Conservation (phyloP, 2,329 filamentous ascomycete genomes). For the Fusarium pseudoanthophilum region DNA sequence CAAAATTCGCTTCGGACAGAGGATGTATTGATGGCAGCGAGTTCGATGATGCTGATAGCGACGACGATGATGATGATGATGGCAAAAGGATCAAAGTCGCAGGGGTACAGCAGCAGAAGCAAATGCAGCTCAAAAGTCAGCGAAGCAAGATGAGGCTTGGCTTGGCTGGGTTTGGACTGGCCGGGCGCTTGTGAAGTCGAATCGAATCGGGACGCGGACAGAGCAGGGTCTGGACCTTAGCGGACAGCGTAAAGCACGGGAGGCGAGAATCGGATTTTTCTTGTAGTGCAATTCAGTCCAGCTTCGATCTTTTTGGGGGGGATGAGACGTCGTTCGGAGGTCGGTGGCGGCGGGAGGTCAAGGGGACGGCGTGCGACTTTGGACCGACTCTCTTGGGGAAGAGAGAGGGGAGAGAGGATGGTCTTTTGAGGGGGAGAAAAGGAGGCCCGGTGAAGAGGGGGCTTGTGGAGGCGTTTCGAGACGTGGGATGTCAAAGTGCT, state of each 20-base stretch:
- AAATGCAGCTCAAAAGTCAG: constrained; percentile 36
- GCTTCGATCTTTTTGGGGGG: neutral
- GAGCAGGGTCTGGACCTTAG: constrained; percentile 40
- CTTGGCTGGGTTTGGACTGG: constrained; percentile 20
- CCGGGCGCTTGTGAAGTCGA: constrained; percentile 34
- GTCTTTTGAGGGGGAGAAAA: constrained; percentile 35
- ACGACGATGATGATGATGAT: constrained; percentile 21
- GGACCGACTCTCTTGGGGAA: constrained; percentile 22
- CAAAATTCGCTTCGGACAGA: neutral
- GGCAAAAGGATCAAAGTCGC: constrained; percentile 17
- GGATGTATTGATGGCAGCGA: neutral
- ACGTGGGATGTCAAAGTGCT: constrained; percentile 33
- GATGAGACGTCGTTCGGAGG: constrained; percentile 27
- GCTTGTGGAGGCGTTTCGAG: constrained; percentile 37
- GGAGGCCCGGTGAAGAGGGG: constrained; percentile 24
- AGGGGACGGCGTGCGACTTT: constrained; percentile 26
- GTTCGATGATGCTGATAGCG: neutral
- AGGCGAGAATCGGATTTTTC: constrained; percentile 38
- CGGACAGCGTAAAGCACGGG: constrained; percentile 38
- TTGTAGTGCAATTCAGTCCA: constrained; percentile 22
- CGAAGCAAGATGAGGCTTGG: constrained; percentile 36
- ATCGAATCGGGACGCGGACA: constrained; percentile 37
- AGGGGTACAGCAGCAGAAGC: constrained; percentile 26
- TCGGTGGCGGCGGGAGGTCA: constrained; percentile 32
- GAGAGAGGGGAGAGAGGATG: constrained; percentile 26